Evolutionary conservation across 176 grass and related monocot species (phyloP).

Genomic region (Alopecurus myosuroides): DNA sequence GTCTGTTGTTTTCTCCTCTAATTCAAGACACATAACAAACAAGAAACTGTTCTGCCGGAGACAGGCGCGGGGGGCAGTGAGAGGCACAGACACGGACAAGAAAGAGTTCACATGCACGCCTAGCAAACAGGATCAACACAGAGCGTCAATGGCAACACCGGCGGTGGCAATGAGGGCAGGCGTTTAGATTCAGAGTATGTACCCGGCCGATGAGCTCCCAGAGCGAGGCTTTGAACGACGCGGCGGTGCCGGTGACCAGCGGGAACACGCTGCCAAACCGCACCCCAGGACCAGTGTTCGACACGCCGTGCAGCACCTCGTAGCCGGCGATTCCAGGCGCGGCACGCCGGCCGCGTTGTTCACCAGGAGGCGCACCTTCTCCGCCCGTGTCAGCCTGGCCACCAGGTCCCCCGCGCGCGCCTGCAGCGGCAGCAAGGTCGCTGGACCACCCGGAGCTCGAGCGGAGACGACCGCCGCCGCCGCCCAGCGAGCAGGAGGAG

Average conservation of each 20-base stretch:
- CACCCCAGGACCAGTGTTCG: constrained; percentile 50
- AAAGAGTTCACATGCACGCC: constrained; percentile 4
- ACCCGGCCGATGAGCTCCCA: constrained; percentile 90
- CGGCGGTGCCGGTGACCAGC: constrained; percentile 81
- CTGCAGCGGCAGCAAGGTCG: constrained; percentile 20
- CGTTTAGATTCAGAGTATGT: neutral
- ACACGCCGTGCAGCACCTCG: constrained; percentile 87
- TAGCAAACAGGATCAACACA: neutral
- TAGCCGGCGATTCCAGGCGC: constrained; percentile 53
- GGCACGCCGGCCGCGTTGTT: constrained; percentile 71
- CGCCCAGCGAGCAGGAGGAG: neutral
- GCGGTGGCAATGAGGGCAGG: neutral
- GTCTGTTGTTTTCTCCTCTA: too few relatives aligned
- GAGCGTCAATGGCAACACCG: neutral
- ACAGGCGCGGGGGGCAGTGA: neutral
- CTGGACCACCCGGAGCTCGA: constrained; percentile 8
- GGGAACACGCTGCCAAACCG: constrained; percentile 65
- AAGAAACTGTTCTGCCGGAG: neutral
- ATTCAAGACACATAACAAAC: too few relatives aligned
- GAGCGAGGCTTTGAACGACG: constrained; percentile 74
- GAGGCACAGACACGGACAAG: neutral
- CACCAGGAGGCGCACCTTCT: constrained; percentile 78
- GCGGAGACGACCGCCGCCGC: neutral
- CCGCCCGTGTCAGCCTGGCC: constrained; percentile 47
- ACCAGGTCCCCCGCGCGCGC: constrained; percentile 51